Conservation (phyloP, 495 filamentous ascomycete genomes). For the Aspergillus conjunctus region DNA sequence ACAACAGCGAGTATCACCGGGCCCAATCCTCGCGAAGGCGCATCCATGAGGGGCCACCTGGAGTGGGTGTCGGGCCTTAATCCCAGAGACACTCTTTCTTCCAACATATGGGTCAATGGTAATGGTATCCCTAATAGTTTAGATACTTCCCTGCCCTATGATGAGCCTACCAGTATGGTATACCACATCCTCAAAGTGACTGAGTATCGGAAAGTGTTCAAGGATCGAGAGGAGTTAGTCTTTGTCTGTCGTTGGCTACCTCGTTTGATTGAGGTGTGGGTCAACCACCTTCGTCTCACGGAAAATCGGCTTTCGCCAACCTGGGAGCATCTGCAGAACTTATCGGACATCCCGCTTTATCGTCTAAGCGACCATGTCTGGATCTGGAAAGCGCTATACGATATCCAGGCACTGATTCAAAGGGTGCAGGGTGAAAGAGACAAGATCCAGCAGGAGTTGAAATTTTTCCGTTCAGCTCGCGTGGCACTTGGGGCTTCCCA, state of each 20-base stretch:
- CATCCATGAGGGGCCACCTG: conserved; percentile 11
- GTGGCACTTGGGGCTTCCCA: background rate
- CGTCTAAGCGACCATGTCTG: conserved; percentile 11
- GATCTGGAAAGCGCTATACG: conserved; percentile 12
- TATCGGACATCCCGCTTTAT: conserved; percentile 11
- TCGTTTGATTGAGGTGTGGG: conserved; percentile 6
- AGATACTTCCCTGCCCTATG: background rate
- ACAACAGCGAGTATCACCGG: background rate
- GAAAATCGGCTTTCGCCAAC: conserved; percentile 9
- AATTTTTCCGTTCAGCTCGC: too few relatives aligned
- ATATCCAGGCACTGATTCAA: conserved; percentile 7
- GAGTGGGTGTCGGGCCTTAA: background rate
- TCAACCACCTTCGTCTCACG: conserved; percentile 1
- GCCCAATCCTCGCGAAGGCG: background rate
- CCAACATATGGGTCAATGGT: conserved; percentile 10
- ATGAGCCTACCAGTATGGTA: conserved; percentile 1
- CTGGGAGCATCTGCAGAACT: conserved; percentile 2
- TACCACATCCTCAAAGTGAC: conserved; percentile 12
- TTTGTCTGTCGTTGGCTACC: conserved; percentile 13
- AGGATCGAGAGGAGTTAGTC: conserved; percentile 3
- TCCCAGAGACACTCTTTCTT: background rate
- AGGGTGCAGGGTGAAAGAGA: conserved; percentile 8
- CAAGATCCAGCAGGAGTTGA: background rate
- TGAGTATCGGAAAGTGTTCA: conserved; percentile 9
- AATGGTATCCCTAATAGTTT: background rate